A percentile compares a stretch with the other conserved stretches of the same genome.
Evolutionary conservation across 2,329 filamentous ascomycete species (phyloP).

Genomic region (Arachnopeziza araneosa): DNA sequence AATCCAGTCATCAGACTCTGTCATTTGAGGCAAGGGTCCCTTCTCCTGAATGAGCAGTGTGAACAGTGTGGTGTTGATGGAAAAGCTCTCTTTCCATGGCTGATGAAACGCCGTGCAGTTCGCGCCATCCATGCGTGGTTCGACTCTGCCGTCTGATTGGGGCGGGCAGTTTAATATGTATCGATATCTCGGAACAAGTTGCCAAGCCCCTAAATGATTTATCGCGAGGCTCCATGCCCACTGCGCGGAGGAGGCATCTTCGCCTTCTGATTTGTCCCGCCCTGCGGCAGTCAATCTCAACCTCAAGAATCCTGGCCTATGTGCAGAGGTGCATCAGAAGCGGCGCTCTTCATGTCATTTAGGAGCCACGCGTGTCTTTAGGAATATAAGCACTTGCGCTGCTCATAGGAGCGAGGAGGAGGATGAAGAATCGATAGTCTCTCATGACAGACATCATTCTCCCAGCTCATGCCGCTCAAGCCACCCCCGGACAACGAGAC

Average conservation of each 20-base stretch:
- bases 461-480: too few species aligned
- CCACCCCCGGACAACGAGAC: too few species aligned
- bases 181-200: not conserved
- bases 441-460: too few species aligned
- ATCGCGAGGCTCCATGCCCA: not conserved
- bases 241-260: too few species aligned
- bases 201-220: not conserved
- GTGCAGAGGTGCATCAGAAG: not conserved
- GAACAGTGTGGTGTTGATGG: not conserved
- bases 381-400: not conserved
- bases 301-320: not conserved
- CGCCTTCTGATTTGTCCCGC: not conserved
- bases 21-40: not conserved
- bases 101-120: not conserved
- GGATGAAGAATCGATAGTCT: not conserved
- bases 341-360: not conserved
- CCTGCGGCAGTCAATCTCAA: not conserved
- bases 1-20: not conserved
- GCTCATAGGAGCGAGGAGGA: not conserved
- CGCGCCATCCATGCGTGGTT: not conserved
- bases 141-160: not conserved
- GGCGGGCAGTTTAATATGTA: not conserved
- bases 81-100: not conserved
- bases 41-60: not conserved
- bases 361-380: not conserved